Base-by-base conservation (phyloP, 192 early-diverging fungal species). In the Lobulomyces angularis region DNA sequence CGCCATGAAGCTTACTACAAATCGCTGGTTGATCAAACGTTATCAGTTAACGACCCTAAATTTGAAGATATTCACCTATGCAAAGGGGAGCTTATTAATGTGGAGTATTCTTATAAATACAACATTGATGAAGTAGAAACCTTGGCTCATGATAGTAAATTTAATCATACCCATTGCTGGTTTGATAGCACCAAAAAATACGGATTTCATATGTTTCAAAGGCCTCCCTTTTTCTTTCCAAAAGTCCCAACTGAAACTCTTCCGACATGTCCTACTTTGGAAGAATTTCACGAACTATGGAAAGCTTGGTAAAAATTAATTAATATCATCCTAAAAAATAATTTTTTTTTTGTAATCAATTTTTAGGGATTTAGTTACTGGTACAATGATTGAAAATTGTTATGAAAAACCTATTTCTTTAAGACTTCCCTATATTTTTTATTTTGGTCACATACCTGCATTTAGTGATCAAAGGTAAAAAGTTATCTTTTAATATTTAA, bases 41-140 rank as follows among this genome's bases (percentile, higher is more conserved):
- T 88, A 9, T 32, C 46, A 8, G 80, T 77, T 50, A 61, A 20
- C 4, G 30, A 37, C 0, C 42, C 49, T 2, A 20, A 45, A 5
- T 37, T 32, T 18, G 42, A 29, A 37, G 17, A 41, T 27, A 9
- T 35, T 56, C n/a, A 39, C 30, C 7, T 14, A 20, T 5, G 41
- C 16, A 67, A 75, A 40, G 83, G 72, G 30, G 91, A 96, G 51
- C 57, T 84, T 8, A 83, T 96, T 45, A 81, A 86, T 52, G 59
- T 96, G 31, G 91, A 92, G 56, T 84, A 84, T 43, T 81, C 82
- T 1, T 80, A 85, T 74, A 95, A 95, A 65, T 92, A 82, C 48
- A 66, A 65, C 12, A 28, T 42, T 1, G 44, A 32, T 2, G 86
- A 85, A 37, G 63, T 74, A 1, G 42, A 55, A 3, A 33, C 51